A percentile compares a stretch with the other conserved stretches of the same genome.
Conservation (phyloP, 768 basidiomycete genomes). For the Rhodotorula taiwanensis region DNA sequence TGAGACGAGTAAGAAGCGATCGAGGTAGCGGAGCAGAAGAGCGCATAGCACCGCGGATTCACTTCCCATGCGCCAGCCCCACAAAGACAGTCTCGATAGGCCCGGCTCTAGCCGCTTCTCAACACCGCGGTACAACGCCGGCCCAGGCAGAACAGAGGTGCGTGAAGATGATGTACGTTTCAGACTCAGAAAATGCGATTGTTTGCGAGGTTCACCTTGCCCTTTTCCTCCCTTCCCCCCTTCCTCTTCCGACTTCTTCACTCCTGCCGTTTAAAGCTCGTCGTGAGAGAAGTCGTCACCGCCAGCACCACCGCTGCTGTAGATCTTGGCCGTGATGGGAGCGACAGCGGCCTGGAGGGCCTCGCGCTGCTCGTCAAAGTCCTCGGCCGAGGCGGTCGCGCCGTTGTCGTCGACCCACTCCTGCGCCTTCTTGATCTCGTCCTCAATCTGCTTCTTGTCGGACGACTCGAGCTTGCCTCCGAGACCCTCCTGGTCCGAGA, state of each 20-base stretch:
- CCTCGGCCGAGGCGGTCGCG: constrained; percentile 67
- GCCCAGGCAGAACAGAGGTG: too few species aligned
- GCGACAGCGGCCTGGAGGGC: constrained; percentile 62
- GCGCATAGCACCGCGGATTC: too few species aligned
- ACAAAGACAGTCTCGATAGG: too few species aligned
- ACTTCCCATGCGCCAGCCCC: too few species aligned
- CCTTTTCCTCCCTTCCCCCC: neutral
- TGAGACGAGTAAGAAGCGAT: too few species aligned
- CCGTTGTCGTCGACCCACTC: constrained; percentile 89
- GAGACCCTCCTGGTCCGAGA: constrained; percentile 76
- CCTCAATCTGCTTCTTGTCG: constrained; percentile 49
- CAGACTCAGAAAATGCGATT: too few species aligned
- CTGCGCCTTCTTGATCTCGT: constrained; percentile 74
- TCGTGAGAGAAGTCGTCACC: constrained; percentile 53
- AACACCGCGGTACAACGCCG: too few species aligned
- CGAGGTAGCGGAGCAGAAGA: too few species aligned
- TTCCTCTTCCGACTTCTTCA: neutral
- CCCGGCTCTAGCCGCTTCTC: too few species aligned
- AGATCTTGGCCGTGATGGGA: constrained; percentile 71
- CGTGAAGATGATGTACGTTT: too few species aligned
- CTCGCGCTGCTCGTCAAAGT: constrained; percentile 74
- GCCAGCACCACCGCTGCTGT: constrained; percentile 50
- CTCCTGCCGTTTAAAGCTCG: constrained; percentile 51
- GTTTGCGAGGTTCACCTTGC: neutral
- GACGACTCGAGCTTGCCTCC: constrained; percentile 60